A percentile compares a stretch with the other conserved stretches of the same genome.
These are phyloP conservation scores for Lichtheimia corymbifera DNA, from an alignment of 371 early-diverging fungal genomes.

Conservation along the genomic window DNA sequence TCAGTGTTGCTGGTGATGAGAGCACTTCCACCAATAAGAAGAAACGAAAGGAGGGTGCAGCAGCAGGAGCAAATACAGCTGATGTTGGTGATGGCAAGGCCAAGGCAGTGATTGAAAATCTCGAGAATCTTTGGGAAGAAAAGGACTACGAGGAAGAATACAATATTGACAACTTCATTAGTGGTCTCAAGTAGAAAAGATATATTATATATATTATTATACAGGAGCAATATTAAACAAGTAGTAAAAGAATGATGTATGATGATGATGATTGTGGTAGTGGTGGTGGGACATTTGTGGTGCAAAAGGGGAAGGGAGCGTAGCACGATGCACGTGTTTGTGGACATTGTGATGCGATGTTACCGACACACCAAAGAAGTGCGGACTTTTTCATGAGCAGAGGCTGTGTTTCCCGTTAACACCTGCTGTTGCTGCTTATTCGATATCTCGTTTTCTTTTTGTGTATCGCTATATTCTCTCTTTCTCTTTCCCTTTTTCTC, in stretches of 20 bases:
- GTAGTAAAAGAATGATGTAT: no score
- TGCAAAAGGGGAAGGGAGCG: no score
- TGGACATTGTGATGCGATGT: no score
- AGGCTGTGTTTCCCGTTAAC: no score
- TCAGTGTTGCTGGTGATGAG: conserved; percentile 62
- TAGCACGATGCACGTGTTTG: no score
- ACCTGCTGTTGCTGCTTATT: no score
- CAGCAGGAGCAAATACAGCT: conserved; percentile 6
- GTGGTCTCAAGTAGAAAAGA: conserved; percentile 55
- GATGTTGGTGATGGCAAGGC: conserved; percentile 39
- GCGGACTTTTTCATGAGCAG: no score
- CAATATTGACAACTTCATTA: conserved; percentile 80
- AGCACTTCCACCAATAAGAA: conserved; percentile 1
- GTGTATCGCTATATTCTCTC: neutral
- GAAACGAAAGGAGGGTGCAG: conserved; percentile 35
- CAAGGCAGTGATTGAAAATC: conserved; percentile 83
- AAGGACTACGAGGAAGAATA: conserved; percentile 93
- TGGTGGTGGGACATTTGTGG: no score
- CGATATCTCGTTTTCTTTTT: neutral
- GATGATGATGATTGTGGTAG: no score
- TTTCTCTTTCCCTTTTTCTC: conserved; percentile 6
- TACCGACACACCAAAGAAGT: no score
- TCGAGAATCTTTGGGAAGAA: conserved; percentile 92
- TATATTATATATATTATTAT: neutral
- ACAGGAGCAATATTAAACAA: no score